phyloP scores from a whole-genome alignment of 108 stramenopile genomes.

The Skeletonema potamos region DNA sequence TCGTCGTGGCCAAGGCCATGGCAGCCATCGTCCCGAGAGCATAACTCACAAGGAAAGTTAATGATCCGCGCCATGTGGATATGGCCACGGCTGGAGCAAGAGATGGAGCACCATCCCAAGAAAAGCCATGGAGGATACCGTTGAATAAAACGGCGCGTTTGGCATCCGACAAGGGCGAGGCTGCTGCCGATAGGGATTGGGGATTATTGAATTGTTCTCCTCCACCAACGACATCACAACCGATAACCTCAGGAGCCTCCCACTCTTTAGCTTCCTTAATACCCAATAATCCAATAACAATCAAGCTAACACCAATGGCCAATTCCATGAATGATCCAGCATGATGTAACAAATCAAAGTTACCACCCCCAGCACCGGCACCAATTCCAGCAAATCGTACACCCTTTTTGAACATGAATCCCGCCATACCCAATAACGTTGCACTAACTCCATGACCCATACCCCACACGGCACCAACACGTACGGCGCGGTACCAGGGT shows the following conservation, averaged over 20 bases:
- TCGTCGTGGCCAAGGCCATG: conserved; percentile 82
- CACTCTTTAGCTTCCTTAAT: conserved; percentile 81
- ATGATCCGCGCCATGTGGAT: conserved; percentile 81
- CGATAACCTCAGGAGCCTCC: conserved; percentile 2
- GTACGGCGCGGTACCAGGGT: conserved; percentile 81
- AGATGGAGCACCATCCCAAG: conserved; percentile 95
- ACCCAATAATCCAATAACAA: conserved; percentile 92
- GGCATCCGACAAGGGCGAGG: conserved; percentile 35
- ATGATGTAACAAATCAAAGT: conserved; percentile 35
- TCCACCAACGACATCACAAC: background rate
- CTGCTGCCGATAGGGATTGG: conserved; percentile 4
- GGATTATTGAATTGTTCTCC: background rate
- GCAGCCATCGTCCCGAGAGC: conserved; percentile 90
- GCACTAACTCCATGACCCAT: conserved; percentile 95
- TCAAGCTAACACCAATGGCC: conserved; percentile 86
- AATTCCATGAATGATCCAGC: conserved; percentile 75
- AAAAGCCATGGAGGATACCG: conserved; percentile 94
- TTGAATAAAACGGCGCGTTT: conserved; percentile 93
- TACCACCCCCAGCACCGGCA: conserved; percentile 20
- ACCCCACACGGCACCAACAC: conserved; percentile 95
- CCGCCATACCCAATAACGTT: conserved; percentile 78
- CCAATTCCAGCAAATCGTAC: conserved; percentile 28
- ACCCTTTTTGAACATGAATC: conserved; percentile 79
- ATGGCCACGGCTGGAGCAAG: conserved; percentile 93
- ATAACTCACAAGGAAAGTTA: conserved; percentile 91